Evolutionary conservation across 2,329 filamentous ascomycete species (phyloP), one percentile per base, ranked within the genome.

Genomic region (Microthyrium microscopicum): DNA sequence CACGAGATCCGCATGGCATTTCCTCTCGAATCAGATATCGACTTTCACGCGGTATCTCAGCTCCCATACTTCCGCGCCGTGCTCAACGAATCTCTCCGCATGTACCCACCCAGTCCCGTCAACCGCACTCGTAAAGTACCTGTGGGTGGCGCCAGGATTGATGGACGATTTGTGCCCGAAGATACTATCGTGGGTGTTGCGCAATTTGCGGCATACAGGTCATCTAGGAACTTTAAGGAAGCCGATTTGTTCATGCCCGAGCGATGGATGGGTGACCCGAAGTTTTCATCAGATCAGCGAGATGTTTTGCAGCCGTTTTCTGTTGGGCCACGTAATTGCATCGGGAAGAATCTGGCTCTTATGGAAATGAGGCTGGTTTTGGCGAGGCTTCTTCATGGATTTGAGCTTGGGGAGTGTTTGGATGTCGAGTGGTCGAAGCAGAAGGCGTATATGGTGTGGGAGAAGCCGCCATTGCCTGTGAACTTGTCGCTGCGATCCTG

Each of bases 1-100:
- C 27, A 44, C 0, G 53, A 54, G 36, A 42, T 56, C 24, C 46
- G 52, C 11, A 27, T 29, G 8, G 31, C 46, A 2, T 53, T 37
- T 21, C 31, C 5, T 27, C 41, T 40, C 9, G 43, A 47, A 33
- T 41, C 43, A 12, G 50, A 53, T 9, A 41, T 54, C 21, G 50
- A 45, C 24, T 50, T 52, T 44, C 44, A 50, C 18, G 37, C 45
- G 5, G 4, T 39, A 50, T 1, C 39, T 6, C 25, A 38, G 15
- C 22, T 37, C 5, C 7, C 17, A 5, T 39, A 39, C 20, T 18
- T 24, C 6, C 25, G 31, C n/a, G 36, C 36, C 11, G 34, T 37
- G n/a, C 15, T 39, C 6, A 19, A 36, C 6, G 36, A 39, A 28
- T 7, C 6, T 6, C 13, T 38, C 7, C 31, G 34, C 20, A 18